phyloP scores from a whole-genome alignment of 345 rosid species.

The Cardamine occulta region DNA sequence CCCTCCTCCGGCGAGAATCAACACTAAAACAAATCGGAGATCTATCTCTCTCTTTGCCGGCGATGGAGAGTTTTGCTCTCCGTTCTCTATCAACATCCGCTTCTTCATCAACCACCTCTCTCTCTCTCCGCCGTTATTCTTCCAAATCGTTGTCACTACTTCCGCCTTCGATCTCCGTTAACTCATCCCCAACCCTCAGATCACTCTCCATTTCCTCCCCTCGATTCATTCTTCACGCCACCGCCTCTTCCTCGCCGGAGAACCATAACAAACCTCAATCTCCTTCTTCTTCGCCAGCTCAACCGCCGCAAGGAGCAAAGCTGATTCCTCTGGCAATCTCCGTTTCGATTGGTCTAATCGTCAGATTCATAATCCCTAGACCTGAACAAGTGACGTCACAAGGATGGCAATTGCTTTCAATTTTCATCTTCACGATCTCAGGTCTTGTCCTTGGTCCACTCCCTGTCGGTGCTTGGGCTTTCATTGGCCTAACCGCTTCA shows the following conservation, averaged over 20 bases:
- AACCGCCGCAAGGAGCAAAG: conserved; percentile 63
- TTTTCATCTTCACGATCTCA: conserved; percentile 79
- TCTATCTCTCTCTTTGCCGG: conserved; percentile 1
- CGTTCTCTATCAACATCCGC: conserved; percentile 48
- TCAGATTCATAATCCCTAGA: conserved; percentile 65
- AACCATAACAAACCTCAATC: conserved; percentile 7
- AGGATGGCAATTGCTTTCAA: conserved; percentile 86
- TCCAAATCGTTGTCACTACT: conserved; percentile 6
- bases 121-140: conserved; percentile 49
- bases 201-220: conserved; percentile 43
- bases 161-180: conserved; percentile 4
- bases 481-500: conserved; percentile 72
- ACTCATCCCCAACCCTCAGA: conserved; percentile 44
- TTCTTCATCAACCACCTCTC: conserved; percentile 43
- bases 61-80: conserved; percentile 72
- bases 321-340: conserved; percentile 62
- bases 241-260: conserved; percentile 43
- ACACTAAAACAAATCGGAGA: conserved; percentile 4
- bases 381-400: conserved; percentile 66
- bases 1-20: not conserved
- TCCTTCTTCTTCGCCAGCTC: not conserved
- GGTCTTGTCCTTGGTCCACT: conserved; percentile 86
- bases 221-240: conserved; percentile 45
- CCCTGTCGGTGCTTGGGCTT: conserved; percentile 98
- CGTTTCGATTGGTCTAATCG: conserved; percentile 58